phyloP scores from a whole-genome alignment of 2,329 filamentous ascomycete genomes.

The Aspergillus fischeri region DNA sequence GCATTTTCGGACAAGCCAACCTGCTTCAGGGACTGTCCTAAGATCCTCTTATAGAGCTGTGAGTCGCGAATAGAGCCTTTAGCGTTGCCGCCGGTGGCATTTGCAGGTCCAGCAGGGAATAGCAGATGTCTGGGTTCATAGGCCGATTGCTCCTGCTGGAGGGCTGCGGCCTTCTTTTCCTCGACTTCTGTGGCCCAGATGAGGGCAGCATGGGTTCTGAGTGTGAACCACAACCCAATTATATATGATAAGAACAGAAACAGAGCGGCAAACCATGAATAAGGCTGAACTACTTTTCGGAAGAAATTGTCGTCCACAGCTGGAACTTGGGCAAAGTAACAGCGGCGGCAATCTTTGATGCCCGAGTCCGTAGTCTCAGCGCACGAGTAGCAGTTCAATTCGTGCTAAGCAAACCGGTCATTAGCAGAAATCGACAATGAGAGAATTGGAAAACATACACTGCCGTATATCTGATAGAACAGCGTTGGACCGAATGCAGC shows the following conservation, averaged over 20 bases:
- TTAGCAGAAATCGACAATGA: constrained; percentile 14
- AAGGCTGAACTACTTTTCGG: constrained; percentile 82
- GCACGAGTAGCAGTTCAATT: constrained; percentile 75
- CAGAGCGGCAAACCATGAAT: constrained; percentile 81
- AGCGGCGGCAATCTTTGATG: constrained; percentile 73
- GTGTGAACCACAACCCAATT: constrained; percentile 90
- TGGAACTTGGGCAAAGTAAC: constrained; percentile 87
- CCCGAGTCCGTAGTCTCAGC: constrained; percentile 47
- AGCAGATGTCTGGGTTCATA: constrained; percentile 34
- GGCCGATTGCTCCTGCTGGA: constrained; percentile 25
- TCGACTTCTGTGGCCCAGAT: constrained; percentile 89
- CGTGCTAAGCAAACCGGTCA: constrained; percentile 58
- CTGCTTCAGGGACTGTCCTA: constrained; percentile 84
- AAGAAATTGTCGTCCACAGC: constrained; percentile 86
- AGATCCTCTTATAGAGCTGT: constrained; percentile 85
- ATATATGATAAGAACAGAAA: constrained; percentile 89
- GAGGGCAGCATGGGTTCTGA: constrained; percentile 90
- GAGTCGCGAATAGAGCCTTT: constrained; percentile 76
- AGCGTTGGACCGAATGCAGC: constrained; percentile 92
- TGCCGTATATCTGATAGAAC: constrained; percentile 98
- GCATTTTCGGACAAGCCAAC: constrained; percentile 64
- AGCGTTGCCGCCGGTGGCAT: constrained; percentile 36
- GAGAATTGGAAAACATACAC: constrained; percentile 48
- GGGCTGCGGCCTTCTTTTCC: constrained; percentile 60
- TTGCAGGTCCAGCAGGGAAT: constrained; percentile 27